These are phyloP conservation scores for Suillus tomentosus DNA, from an alignment of 768 basidiomycete genomes.

Conservation along the genomic window DNA sequence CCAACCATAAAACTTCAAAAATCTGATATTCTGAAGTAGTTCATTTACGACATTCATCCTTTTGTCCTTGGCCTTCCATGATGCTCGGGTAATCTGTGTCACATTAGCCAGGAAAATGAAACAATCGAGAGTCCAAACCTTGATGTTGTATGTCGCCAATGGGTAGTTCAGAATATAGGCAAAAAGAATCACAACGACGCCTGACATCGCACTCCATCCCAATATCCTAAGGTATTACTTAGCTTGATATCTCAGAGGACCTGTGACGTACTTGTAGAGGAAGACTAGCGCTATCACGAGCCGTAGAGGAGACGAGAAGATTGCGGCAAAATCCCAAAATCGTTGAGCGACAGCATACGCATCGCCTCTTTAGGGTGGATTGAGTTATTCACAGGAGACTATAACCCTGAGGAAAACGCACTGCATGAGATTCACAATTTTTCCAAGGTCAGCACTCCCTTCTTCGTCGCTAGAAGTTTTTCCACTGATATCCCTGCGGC, in stretches of 20 bases:
- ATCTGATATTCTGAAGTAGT: slow-evolving; percentile 71
- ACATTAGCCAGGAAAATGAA: slow-evolving; percentile 1
- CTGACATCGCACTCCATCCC: slow-evolving; percentile 77
- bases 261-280: slow-evolving; percentile 60
- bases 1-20: slow-evolving; percentile 79
- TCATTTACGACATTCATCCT: slow-evolving; percentile 77
- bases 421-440: slow-evolving; percentile 78
- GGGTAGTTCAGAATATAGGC: slow-evolving; percentile 69
- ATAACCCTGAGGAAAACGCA: slow-evolving; percentile 32
- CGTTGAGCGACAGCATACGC: slow-evolving; percentile 69
- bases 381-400: slow-evolving; percentile 12
- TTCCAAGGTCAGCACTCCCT: slow-evolving; percentile 58
- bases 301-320: slow-evolving; percentile 64
- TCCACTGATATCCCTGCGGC: slow-evolving; percentile 57
- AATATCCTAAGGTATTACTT: slow-evolving; percentile 50
- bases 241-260: not conserved
- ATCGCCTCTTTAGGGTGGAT: slow-evolving; percentile 52
- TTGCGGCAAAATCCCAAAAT: slow-evolving; percentile 70
- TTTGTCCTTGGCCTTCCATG: slow-evolving; percentile 65
- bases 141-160: slow-evolving; percentile 64
- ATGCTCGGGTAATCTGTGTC: slow-evolving; percentile 52
- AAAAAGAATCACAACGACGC: slow-evolving; percentile 63
- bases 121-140: slow-evolving; percentile 40
- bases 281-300: slow-evolving; percentile 69
- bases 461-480: slow-evolving; percentile 40